A percentile compares a stretch with the other conserved stretches of the same genome.
Evolutionary conservation across 108 stramenopile genomes (phyloP).

Genomic region (Aureococcus anophagefferens): DNA sequence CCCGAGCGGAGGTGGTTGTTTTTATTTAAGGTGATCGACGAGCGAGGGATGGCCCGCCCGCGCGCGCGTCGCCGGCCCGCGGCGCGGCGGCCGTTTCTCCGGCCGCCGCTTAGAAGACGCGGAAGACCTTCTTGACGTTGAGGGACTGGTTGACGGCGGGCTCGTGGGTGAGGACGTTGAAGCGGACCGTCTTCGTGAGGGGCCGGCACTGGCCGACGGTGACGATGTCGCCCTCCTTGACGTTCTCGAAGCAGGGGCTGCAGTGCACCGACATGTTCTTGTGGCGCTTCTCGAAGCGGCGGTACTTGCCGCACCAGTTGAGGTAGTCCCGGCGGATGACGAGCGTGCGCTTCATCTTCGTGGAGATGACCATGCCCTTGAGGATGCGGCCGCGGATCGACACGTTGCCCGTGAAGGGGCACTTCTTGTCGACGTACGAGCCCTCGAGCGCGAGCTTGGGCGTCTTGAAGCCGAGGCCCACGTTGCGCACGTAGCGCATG

Average conservation of each 20-base stretch:
- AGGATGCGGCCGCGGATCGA: constrained; percentile 94
- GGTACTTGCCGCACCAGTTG: constrained; percentile 97
- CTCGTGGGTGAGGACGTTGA: constrained; percentile 44
- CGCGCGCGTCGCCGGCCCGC: no score
- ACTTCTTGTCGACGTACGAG: constrained; percentile 99
- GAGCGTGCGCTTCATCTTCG: constrained; percentile 99
- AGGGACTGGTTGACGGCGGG: constrained; percentile 34
- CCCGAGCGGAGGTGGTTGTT: no score
- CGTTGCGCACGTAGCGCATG: constrained; percentile 85
- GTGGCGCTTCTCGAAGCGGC: constrained; percentile 99
- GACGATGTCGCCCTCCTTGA: constrained; percentile 98
- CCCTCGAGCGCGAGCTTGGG: constrained; percentile 88
- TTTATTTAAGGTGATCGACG: no score
- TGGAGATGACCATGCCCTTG: constrained; percentile 94
- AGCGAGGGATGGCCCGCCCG: no score
- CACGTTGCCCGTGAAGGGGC: constrained; percentile 99
- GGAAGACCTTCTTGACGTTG: constrained; percentile 54
- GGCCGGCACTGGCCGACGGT: constrained; percentile 99
- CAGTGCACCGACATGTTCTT: constrained; percentile 97
- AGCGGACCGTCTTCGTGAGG: constrained; percentile 92
- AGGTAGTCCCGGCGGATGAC: constrained; percentile 98
- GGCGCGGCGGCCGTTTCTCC: no score
- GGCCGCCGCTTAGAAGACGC: constrained; percentile 58
- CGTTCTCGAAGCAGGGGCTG: constrained; percentile 82
- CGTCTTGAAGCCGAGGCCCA: constrained; percentile 99